A percentile compares a stretch with the other conserved stretches of the same genome.
phyloP scores from a whole-genome alignment of 768 basidiomycete species.

The Dioszegia hungarica region DNA sequence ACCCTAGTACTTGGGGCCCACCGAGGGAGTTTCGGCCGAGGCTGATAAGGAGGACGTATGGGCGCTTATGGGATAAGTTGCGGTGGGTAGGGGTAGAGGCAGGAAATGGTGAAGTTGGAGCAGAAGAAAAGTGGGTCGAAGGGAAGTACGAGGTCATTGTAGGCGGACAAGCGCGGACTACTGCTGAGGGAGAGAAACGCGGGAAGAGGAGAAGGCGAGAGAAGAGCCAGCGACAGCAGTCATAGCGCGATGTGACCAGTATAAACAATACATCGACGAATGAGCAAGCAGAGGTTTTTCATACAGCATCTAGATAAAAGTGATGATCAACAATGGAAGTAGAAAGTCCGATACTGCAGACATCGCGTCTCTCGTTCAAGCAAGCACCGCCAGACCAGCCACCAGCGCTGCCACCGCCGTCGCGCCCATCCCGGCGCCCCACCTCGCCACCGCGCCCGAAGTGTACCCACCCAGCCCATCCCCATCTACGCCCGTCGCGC shows the following conservation, averaged over 20 bases:
- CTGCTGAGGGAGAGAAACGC: no score
- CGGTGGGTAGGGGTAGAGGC: conserved; percentile 19
- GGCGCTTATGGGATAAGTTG: conserved; percentile 22
- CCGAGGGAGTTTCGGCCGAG: conserved; percentile 9
- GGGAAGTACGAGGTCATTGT: neutral
- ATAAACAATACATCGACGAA: no score
- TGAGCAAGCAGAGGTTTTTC: no score
- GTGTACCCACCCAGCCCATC: neutral
- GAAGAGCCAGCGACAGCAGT: no score
- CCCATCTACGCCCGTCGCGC: neutral
- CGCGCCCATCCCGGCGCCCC: neutral
- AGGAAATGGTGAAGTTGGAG: neutral
- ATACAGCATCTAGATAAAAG: no score
- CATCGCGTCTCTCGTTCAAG: no score
- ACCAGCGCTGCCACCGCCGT: neutral
- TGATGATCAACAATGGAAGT: no score
- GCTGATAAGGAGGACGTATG: conserved; percentile 21
- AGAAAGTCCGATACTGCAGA: no score
- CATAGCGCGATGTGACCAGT: no score
- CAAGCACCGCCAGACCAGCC: neutral
- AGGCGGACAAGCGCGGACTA: no score
- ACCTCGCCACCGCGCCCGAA: neutral
- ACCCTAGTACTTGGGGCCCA: conserved; percentile 26
- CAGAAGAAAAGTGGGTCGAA: neutral
- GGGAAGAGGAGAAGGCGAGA: neutral